Base-by-base conservation (phyloP, 768 basidiomycete species). In the Serendipita indica region DNA sequence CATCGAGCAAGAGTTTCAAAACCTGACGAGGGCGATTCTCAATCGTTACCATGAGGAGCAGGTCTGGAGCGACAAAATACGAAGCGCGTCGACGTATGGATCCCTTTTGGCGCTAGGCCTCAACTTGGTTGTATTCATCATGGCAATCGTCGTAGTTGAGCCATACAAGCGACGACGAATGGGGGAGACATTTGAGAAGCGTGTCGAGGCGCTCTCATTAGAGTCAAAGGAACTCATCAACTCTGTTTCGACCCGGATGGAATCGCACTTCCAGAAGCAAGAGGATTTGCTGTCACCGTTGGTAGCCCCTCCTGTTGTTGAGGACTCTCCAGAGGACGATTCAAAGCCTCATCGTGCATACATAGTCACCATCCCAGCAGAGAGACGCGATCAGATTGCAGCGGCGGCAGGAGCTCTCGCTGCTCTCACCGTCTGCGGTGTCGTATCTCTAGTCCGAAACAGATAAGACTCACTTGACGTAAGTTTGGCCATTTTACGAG, bases 41-140 rank as follows among this genome's bases (percentile, higher is more conserved):
- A 66, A 70, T 43, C 65, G 94, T 35, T 98, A 98, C 69, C 94
- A 98, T 72, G 94, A 97, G 71, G 96, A 99, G 68, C 96, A 99
- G 69, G 82, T 97, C 2, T 99, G 96, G 96, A 91, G 89, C 57
- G 94, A 99, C 75, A 99, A 99, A 72, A 96, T 99, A 61, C 82
- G 96, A 33, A 90, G 88, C 64, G 85, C 86, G 27, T 91, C 89
- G 62, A 97, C 96, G 3, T 97, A 97, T 68, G 93, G 91, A 2
- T 86, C 84, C 37, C 73, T 97, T 60, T 83, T 82, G 3, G 93
- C 82, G 58, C 77, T 97, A 22, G 84, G 81, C 12, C 79, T 94
- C 62, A 99, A 99, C 71, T 70, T 98, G 72, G 62, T 87, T 57
- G 86, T 99, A 49, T 99, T 99, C 69, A 70, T 98, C 59, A 71